These are phyloP conservation scores for Arthrobotrys iridis DNA, from an alignment of 2,329 filamentous ascomycete species.

Conservation along the genomic window DNA sequence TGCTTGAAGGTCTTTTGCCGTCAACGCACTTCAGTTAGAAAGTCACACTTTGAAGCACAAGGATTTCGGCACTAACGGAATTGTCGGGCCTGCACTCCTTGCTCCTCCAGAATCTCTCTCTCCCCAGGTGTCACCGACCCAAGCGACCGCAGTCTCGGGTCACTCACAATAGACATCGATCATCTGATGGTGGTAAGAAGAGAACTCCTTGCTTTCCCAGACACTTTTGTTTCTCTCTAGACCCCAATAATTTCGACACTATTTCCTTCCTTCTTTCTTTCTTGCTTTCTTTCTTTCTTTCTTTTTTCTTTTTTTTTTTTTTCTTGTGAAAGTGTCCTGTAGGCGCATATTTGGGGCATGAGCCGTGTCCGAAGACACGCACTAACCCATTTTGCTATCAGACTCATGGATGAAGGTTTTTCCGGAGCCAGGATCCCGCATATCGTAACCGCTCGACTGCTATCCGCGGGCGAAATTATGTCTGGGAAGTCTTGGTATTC, in stretches of 20 bases:
- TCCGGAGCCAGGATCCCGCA: slow-evolving; percentile 48
- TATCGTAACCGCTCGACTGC: slow-evolving; percentile 46
- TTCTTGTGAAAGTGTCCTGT: slow-evolving; percentile 21
- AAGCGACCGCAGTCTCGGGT: slow-evolving; percentile 31
- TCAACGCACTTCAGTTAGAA: slow-evolving; percentile 18
- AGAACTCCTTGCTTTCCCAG: slow-evolving; percentile 17
- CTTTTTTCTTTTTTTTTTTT: slow-evolving; percentile 22
- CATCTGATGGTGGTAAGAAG: slow-evolving; percentile 32
- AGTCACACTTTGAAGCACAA: slow-evolving; percentile 6
- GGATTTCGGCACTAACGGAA: slow-evolving; percentile 46
- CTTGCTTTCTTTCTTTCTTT: not conserved
- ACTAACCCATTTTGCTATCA: slow-evolving; percentile 33
- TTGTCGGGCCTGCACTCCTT: slow-evolving; percentile 46
- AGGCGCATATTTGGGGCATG: slow-evolving; percentile 36
- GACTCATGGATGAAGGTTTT: slow-evolving; percentile 55
- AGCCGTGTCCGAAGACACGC: slow-evolving; percentile 39
- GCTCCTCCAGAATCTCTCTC: slow-evolving; percentile 14
- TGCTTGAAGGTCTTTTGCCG: slow-evolving; percentile 15
- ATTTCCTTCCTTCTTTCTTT: slow-evolving; percentile 18
- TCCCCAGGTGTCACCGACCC: slow-evolving; percentile 21
- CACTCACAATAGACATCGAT: slow-evolving; percentile 9
- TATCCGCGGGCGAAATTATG: slow-evolving; percentile 24
- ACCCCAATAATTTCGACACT: slow-evolving; percentile 10
- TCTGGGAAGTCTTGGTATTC: slow-evolving; percentile 15
- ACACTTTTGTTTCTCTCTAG: slow-evolving; percentile 3